Percentiles rank a stretch among this genome's conserved stretches.
Evolutionary conservation across 2,329 filamentous ascomycete species (phyloP).

Genomic region (Beauveria asiatica): DNA sequence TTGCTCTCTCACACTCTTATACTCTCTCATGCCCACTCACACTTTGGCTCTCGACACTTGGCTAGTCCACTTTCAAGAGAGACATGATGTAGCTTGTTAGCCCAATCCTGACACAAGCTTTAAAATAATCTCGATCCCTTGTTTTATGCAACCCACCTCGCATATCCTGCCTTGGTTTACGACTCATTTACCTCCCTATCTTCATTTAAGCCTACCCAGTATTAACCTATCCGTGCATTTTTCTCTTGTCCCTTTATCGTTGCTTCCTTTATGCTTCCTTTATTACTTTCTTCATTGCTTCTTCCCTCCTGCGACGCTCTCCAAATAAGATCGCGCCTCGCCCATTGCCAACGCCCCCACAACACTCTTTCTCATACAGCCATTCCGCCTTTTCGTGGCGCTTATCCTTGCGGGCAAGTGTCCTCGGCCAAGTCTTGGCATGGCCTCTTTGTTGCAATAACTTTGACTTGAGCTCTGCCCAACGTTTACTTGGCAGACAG

Average conservation of each 20-base stretch:
- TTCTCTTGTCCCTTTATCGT: not conserved
- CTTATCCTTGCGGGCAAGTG: not conserved
- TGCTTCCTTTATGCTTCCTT: not conserved
- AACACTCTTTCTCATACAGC: not conserved
- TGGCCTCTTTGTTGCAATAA: not conserved
- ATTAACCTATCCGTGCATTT: not conserved
- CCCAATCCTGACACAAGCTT: conserved; percentile 1
- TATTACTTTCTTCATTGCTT: not conserved
- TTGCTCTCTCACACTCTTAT: not conserved
- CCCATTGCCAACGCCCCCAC: not conserved
- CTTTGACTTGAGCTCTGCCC: not conserved
- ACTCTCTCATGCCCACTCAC: not conserved
- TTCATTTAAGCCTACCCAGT: not conserved
- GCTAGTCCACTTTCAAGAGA: not conserved
- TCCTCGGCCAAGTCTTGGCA: not conserved
- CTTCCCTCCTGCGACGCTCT: not conserved
- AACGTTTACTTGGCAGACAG: not conserved
- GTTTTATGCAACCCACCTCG: not conserved
- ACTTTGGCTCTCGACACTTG: not conserved
- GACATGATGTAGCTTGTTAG: not conserved
- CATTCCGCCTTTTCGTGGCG: not conserved
- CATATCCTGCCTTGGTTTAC: not conserved
- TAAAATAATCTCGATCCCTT: conserved; percentile 4
- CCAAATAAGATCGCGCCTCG: not conserved
- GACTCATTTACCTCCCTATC: not conserved